Evolutionary conservation across 352 stramenopile species (phyloP).

Genomic region (Saprolegnia parasitica): DNA sequence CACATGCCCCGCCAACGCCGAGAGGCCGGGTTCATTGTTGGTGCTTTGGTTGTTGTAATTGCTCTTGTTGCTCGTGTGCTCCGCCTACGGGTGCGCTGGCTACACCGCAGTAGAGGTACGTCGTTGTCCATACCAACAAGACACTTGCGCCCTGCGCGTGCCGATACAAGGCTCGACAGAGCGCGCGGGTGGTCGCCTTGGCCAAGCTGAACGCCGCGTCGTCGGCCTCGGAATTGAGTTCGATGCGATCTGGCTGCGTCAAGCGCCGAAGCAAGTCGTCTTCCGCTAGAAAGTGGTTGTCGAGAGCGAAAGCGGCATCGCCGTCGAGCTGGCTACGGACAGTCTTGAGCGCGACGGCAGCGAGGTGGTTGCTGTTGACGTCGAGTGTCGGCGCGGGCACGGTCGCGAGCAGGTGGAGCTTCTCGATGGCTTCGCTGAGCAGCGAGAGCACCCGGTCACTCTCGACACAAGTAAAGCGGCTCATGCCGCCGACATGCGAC

Average conservation of each 20-base stretch:
- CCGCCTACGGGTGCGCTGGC: not conserved
- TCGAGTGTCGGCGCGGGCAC: constrained; percentile 28
- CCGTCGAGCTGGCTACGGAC: not conserved
- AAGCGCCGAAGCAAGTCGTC: constrained; percentile 3
- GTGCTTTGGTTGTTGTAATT: constrained; percentile 31
- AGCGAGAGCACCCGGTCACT: constrained; percentile 38
- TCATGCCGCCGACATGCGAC: constrained; percentile 26
- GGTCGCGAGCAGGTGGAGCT: constrained; percentile 35
- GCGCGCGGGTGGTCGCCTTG: not conserved
- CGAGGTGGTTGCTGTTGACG: constrained; percentile 6
- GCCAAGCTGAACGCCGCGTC: not conserved
- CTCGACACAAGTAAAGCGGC: constrained; percentile 37
- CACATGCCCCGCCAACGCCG: constrained; percentile 39
- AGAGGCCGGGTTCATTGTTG: constrained; percentile 35
- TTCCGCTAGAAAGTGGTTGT: constrained; percentile 31
- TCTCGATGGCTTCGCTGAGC: constrained; percentile 36
- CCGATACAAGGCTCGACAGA: constrained; percentile 14
- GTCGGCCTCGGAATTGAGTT: not conserved
- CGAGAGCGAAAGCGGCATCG: constrained; percentile 17
- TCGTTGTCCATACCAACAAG: constrained; percentile 32
- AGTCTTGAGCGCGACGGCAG: not conserved
- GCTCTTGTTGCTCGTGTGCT: constrained; percentile 28
- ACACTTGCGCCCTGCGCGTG: not conserved
- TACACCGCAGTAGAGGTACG: not conserved
- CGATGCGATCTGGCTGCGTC: not conserved